Conservation (phyloP, 1,284 basidiomycete genomes). For the Cerrena zonata region DNA sequence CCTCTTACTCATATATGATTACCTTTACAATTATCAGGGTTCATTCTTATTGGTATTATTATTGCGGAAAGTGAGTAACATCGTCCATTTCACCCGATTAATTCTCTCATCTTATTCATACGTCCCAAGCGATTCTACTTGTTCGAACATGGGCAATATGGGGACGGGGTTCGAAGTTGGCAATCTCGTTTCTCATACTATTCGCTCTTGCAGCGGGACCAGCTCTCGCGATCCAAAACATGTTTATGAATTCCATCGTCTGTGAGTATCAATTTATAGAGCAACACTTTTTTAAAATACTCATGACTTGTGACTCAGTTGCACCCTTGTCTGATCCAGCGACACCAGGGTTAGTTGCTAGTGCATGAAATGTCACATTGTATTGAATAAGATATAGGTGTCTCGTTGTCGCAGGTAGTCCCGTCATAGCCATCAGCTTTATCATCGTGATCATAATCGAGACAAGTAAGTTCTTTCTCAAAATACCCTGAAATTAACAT, state of each 20-base stretch:
- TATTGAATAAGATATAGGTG: conserved; percentile 3
- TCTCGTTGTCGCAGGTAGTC: conserved; percentile 1
- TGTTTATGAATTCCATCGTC: conserved; percentile 1
- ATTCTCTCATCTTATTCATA: no score
- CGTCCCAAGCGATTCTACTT: conserved; percentile 3
- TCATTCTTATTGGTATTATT: conserved; percentile 5
- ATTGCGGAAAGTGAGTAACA: conserved; percentile 7
- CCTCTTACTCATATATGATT: no score
- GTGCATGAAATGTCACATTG: no score
- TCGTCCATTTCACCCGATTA: no score
- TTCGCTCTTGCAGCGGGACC: not conserved
- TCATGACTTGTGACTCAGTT: no score
- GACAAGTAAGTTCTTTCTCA: not conserved
- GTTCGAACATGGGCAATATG: conserved; percentile 8
- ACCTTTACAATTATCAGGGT: no score
- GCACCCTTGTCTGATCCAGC: not conserved
- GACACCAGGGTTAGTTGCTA: conserved; percentile 1
- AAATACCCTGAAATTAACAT: not conserved
- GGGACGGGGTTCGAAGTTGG: not conserved
- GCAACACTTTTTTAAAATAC: not conserved
- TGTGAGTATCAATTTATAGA: not conserved
- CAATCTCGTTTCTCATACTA: not conserved
- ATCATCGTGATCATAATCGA: conserved; percentile 5
- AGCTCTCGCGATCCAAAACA: not conserved
- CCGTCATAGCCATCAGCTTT: conserved; percentile 4